A percentile compares a stretch with the other conserved stretches of the same genome.
These are phyloP conservation scores for Astrothelium subdiscretum DNA, from an alignment of 495 filamentous ascomycete genomes.

Conservation along the genomic window DNA sequence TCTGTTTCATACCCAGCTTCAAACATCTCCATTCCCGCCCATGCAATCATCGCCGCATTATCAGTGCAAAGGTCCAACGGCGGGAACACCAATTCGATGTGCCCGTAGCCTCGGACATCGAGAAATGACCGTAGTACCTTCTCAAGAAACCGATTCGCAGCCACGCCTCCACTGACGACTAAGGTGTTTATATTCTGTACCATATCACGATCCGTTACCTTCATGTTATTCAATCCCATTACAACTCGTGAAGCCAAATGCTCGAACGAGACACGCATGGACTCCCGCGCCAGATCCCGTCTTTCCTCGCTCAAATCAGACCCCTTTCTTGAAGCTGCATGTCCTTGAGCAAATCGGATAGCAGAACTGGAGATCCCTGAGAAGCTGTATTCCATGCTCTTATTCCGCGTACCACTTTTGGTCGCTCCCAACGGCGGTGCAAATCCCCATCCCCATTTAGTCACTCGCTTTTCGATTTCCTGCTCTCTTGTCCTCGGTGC, in stretches of 20 bases:
- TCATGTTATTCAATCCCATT: conserved; percentile 41
- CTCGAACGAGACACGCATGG: conserved; percentile 76
- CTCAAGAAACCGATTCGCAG: conserved; percentile 66
- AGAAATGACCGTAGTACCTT: conserved; percentile 52
- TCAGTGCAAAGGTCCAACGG: conserved; percentile 73
- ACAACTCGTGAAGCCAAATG: conserved; percentile 66
- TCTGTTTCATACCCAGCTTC: conserved; percentile 59
- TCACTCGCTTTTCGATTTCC: conserved; percentile 34
- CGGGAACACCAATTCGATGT: conserved; percentile 59
- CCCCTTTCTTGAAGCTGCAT: conserved; percentile 21
- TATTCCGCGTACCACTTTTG: conserved; percentile 18
- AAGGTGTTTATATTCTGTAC: conserved; percentile 41
- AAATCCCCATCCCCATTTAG: conserved; percentile 46
- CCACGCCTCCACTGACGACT: conserved; percentile 83
- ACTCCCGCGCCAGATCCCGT: conserved; percentile 50
- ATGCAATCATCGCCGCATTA: conserved; percentile 97
- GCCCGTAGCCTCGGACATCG: conserved; percentile 46
- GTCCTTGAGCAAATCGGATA: conserved; percentile 30
- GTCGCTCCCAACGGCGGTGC: conserved; percentile 43
- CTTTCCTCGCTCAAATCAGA: conserved; percentile 39
- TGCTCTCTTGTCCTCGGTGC: conserved; percentile 43
- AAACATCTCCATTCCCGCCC: conserved; percentile 89
- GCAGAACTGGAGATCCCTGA: conserved; percentile 48
- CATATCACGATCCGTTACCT: conserved; percentile 11
- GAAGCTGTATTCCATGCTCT: conserved; percentile 49